Evolutionary conservation across 495 filamentous ascomycete genomes (phyloP).

Genomic region (Penicillium ucsense): DNA sequence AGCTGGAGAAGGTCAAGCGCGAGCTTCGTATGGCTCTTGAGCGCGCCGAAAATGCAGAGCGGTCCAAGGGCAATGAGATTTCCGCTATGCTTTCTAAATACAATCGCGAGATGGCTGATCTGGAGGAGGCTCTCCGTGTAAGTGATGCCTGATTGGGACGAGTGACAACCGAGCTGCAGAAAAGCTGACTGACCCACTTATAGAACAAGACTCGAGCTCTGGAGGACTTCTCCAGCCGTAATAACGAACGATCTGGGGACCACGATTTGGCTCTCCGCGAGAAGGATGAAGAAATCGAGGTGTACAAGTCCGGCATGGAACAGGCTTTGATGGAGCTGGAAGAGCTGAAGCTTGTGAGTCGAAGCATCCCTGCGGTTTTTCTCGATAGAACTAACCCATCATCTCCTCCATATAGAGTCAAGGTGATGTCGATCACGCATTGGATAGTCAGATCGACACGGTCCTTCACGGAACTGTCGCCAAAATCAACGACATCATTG

Average conservation of each 20-base stretch:
- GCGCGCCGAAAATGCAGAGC: constrained; percentile 85
- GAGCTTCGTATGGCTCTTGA: constrained; percentile 89
- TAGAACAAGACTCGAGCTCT: constrained; percentile 74
- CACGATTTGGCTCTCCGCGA: constrained; percentile 74
- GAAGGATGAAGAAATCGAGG: constrained; percentile 95
- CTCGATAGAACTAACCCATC: not conserved
- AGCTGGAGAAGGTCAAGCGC: constrained; percentile 92
- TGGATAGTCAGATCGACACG: constrained; percentile 86
- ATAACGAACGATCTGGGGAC: constrained; percentile 73
- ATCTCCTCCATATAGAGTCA: constrained; percentile 34
- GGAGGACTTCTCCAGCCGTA: constrained; percentile 70
- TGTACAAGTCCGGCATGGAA: constrained; percentile 95
- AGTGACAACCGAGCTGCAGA: not conserved
- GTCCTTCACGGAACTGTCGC: constrained; percentile 73
- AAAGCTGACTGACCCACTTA: constrained; percentile 9
- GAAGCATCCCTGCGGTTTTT: not conserved
- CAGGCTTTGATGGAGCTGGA: constrained; percentile 85
- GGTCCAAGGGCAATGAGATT: constrained; percentile 85
- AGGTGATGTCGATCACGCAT: constrained; percentile 66
- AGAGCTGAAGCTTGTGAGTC: constrained; percentile 54
- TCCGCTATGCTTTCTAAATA: constrained; percentile 91
- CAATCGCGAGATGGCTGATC: constrained; percentile 90
- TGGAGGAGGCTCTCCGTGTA: constrained; percentile 80
- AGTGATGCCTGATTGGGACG: constrained; percentile 2
- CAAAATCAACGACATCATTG: constrained; percentile 96